phyloP scores from a whole-genome alignment of 306 rosid species.

The Malus orientalis region DNA sequence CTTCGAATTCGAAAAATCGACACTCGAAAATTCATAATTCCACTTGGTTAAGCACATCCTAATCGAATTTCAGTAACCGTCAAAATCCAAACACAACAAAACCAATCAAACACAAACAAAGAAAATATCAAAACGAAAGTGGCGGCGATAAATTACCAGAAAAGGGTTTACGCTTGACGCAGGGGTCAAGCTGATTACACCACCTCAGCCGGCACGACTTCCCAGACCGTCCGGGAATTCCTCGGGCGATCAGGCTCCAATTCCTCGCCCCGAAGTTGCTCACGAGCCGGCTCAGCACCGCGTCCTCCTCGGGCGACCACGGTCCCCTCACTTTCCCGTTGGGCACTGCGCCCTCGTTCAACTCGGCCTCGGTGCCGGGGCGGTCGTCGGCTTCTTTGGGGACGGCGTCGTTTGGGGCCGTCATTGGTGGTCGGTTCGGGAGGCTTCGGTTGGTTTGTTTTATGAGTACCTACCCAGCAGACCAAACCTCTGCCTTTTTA shows the following conservation, averaged over 20 bases:
- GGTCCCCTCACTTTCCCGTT: slow-evolving; percentile 57
- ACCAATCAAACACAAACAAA: not conserved
- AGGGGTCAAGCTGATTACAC: slow-evolving; percentile 81
- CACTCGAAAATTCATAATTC: not conserved
- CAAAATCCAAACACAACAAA: not conserved
- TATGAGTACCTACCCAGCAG: not conserved
- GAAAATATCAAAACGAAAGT: not conserved
- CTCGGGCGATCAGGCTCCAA: slow-evolving; percentile 74
- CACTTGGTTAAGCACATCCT: not conserved
- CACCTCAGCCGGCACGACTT: slow-evolving; percentile 88
- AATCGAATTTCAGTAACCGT: not conserved
- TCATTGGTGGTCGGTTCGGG: slow-evolving; percentile 8
- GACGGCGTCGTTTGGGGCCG: slow-evolving; percentile 15
- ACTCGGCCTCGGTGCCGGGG: slow-evolving; percentile 4
- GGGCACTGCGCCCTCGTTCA: not conserved
- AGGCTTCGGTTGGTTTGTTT: not conserved
- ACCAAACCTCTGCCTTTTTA: slow-evolving; percentile 12
- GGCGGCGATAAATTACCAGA: slow-evolving; percentile 34
- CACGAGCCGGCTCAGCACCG: slow-evolving; percentile 47
- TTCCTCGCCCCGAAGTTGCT: slow-evolving; percentile 68
- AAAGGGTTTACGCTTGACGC: slow-evolving; percentile 74
- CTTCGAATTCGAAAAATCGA: not conserved
- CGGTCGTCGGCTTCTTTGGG: not conserved
- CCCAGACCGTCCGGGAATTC: slow-evolving; percentile 68
- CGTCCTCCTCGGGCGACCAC: slow-evolving; percentile 64